phyloP scores from a whole-genome alignment of 495 filamentous ascomycete genomes.

The Penicillium chermesinum region DNA sequence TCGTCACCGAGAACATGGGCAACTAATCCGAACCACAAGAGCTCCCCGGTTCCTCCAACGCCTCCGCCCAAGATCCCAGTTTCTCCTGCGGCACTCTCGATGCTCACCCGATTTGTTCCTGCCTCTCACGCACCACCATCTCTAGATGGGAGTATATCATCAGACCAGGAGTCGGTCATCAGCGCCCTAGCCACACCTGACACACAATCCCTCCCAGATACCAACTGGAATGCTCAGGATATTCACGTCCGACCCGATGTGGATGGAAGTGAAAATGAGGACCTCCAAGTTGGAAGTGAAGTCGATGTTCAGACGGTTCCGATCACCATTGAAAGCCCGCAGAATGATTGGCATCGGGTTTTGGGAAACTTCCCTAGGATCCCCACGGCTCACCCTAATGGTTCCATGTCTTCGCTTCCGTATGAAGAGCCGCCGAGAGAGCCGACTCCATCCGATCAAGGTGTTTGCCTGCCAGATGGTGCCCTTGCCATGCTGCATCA shows the following conservation, averaged over 20 bases:
- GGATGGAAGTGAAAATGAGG: constrained; percentile 20
- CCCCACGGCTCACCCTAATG: constrained; percentile 16
- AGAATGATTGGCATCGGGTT: constrained; percentile 38
- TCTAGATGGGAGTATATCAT: constrained; percentile 79
- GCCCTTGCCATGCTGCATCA: constrained; percentile 74
- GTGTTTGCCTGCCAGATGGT: constrained; percentile 70
- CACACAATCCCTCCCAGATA: constrained; percentile 51
- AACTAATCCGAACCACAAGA: constrained; percentile 47
- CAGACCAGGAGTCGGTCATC: constrained; percentile 73
- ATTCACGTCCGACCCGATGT: constrained; percentile 32
- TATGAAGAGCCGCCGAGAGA: constrained; percentile 28
- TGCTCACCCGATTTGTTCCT: constrained; percentile 63
- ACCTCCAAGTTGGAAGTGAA: constrained; percentile 6
- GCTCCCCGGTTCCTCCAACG: constrained; percentile 69
- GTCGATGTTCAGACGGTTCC: constrained; percentile 27
- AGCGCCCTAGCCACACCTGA: constrained; percentile 80
- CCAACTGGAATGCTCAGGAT: constrained; percentile 35
- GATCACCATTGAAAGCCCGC: constrained; percentile 30
- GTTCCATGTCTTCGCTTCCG: constrained; percentile 11
- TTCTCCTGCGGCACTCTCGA: constrained; percentile 64
- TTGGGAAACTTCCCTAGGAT: constrained; percentile 36
- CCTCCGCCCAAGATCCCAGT: constrained; percentile 71
- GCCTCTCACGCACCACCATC: constrained; percentile 77
- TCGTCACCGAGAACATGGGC: constrained; percentile 54
- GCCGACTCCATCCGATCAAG: constrained; percentile 49